Evolutionary conservation across 2,329 filamentous ascomycete species (phyloP), one percentile per base, ranked within the genome.

Genomic region (Cercospora berteroae): DNA sequence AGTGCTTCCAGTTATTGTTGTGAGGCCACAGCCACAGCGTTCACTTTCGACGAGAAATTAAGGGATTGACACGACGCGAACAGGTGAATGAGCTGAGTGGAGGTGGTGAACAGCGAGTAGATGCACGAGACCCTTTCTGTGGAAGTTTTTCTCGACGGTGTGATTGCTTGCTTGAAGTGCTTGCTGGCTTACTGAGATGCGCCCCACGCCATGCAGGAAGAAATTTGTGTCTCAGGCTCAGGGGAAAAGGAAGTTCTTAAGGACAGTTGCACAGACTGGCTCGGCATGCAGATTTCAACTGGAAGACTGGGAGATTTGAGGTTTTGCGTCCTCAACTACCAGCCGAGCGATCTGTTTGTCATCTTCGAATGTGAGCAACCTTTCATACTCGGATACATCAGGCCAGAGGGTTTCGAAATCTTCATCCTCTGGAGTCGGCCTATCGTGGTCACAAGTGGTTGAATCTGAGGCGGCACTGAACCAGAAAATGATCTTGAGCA

Each of bases 401-500:
- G 55, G 29, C 55, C 55, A 58, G n/a, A 58, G 18, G 27, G 55
- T 58, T 6, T 58, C 55, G 16, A 36, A 58, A 23, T 23, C 55
- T 36, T 58, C 55, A 23, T 58, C 29, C n/a, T 58, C 55, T 23
- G 9, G 55, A 13, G n/a, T 58, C 6, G 55, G 27, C 18, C 55
- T 18, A 36, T 58, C 55, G 25, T 58, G 29, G 29, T 58, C 55
- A n/a, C 55, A 58, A 13, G 8, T 36, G 55, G 27, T 36, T 13
- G 55, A 36, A 58, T 58, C 55, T 18, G 55, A 31, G 31, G 55
- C 5, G 55, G 55, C 55, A 58, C 55, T 23, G 18, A 33, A 58
- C 55, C 55, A 58, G 55, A 58, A 58, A 58, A 58, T 58, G 55
- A 36, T 58, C 29, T 36, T 58, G 29, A 58, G 55, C 9, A 58